Conservation (phyloP, 371 early-diverging fungal genomes). For the Mortierella sp. region DNA sequence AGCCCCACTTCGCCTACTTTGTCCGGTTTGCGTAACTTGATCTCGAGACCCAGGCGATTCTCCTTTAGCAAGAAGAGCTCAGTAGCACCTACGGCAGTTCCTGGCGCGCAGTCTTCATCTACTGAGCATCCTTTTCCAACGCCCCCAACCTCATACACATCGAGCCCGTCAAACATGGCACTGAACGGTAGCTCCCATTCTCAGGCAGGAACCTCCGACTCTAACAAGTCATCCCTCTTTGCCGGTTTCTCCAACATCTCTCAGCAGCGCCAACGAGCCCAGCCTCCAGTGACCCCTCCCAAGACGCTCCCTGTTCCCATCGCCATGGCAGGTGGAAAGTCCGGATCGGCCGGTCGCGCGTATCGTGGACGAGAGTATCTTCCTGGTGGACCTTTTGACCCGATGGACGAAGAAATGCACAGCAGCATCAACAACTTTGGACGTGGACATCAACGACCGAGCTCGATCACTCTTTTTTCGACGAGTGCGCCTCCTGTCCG, state of each 20-base stretch:
- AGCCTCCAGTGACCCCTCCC: slow-evolving; percentile 26
- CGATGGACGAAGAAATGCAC: slow-evolving; percentile 13
- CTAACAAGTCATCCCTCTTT: slow-evolving; percentile 2
- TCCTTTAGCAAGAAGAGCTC: slow-evolving; percentile 38
- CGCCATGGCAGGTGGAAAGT: slow-evolving; percentile 15
- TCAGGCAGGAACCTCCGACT: slow-evolving; percentile 31
- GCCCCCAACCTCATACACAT: slow-evolving; percentile 35
- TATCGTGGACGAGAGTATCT: slow-evolving; percentile 29
- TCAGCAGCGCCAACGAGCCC: slow-evolving; percentile 13
- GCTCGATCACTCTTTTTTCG: slow-evolving; percentile 35
- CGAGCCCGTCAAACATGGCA: slow-evolving; percentile 13
- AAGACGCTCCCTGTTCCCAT: slow-evolving; percentile 33
- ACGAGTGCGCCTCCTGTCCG: slow-evolving; percentile 48
- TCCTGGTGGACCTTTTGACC: slow-evolving; percentile 29
- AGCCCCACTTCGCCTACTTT: slow-evolving; percentile 47
- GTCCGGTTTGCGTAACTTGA: slow-evolving; percentile 35
- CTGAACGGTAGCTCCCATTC: not conserved
- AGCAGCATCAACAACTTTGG: slow-evolving; percentile 16
- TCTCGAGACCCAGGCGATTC: slow-evolving; percentile 33
- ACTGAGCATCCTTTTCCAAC: slow-evolving; percentile 32
- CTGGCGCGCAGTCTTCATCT: not conserved
- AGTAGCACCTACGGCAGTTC: not conserved
- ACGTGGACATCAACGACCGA: slow-evolving; percentile 32
- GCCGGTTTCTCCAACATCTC: not conserved
- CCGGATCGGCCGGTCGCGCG: slow-evolving; percentile 19